These are phyloP conservation scores for Nakataea oryzae DNA, from an alignment of 2,329 filamentous ascomycete genomes.

Conservation along the genomic window DNA sequence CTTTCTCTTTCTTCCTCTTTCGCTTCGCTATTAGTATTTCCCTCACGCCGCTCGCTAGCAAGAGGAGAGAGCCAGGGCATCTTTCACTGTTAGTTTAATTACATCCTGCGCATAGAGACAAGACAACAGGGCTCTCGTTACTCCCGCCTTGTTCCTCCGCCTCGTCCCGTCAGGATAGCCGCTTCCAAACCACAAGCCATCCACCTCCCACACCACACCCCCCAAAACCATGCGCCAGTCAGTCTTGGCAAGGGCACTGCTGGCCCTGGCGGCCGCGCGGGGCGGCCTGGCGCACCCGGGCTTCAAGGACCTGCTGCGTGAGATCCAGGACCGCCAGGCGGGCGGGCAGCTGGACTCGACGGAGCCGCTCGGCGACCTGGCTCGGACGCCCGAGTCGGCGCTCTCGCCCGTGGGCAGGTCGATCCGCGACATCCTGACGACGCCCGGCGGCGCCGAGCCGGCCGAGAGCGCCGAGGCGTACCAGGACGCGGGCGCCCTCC, in stretches of 20 bases:
- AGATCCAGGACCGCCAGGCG: neutral
- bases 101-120: neutral
- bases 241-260: neutral
- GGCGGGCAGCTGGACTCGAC: slow-evolving; percentile 20
- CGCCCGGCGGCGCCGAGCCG: slow-evolving; percentile 10
- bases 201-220: neutral
- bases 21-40: neutral
- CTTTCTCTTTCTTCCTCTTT: neutral
- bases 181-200: no score
- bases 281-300: neutral
- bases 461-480: slow-evolving; percentile 9
- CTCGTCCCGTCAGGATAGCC: neutral
- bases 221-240: neutral
- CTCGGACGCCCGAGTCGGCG: slow-evolving; percentile 15
- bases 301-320: neutral
- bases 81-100: neutral
- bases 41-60: neutral
- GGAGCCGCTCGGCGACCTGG: slow-evolving; percentile 28
- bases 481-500: slow-evolving; percentile 10
- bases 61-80: neutral
- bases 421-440: slow-evolving; percentile 27
- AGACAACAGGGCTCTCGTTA: neutral
- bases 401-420: slow-evolving; percentile 22
- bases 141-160: no score
- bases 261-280: neutral